phyloP scores from a whole-genome alignment of 1,284 basidiomycete species.

The Tilletia indica region DNA sequence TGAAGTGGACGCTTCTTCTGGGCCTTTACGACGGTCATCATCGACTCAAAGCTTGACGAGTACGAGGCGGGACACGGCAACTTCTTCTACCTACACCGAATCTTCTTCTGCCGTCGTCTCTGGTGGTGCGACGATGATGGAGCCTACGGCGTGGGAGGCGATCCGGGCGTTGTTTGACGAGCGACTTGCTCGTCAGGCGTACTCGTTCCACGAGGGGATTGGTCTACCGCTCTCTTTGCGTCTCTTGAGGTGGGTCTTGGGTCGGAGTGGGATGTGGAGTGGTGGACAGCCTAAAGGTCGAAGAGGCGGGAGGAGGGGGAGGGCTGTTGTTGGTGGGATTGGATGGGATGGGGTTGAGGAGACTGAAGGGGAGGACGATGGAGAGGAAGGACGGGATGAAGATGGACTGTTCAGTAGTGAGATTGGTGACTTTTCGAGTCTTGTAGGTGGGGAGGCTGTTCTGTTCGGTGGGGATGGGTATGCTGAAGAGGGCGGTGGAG shows the following conservation, averaged over 20 bases:
- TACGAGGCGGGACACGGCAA: neutral
- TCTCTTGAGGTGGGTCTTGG: conserved; percentile 2
- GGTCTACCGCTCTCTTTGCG: conserved; percentile 9
- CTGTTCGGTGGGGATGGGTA: too few relatives aligned
- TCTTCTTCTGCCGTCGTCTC: too few relatives aligned
- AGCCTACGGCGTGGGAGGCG: conserved; percentile 11
- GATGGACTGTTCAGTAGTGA: too few relatives aligned
- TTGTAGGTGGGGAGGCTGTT: too few relatives aligned
- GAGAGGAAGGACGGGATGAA: neutral
- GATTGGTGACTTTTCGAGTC: too few relatives aligned
- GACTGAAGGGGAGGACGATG: neutral
- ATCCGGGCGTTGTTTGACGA: conserved; percentile 8
- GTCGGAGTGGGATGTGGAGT: conserved; percentile 1
- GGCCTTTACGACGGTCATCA: too few relatives aligned
- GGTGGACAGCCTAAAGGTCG: neutral
- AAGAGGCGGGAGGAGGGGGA: neutral
- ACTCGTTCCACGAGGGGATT: conserved; percentile 14
- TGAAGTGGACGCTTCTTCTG: too few relatives aligned
- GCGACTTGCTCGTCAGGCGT: conserved; percentile 8
- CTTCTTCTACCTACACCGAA: too few relatives aligned
- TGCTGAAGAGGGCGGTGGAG: neutral
- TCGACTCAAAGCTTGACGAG: neutral
- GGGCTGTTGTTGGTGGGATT: neutral
- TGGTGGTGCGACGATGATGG: conserved; percentile 10
- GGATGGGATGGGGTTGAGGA: conserved; percentile 9